Conservation (phyloP, 73 alveolate genomes). For the Paramecium sonneborni region DNA sequence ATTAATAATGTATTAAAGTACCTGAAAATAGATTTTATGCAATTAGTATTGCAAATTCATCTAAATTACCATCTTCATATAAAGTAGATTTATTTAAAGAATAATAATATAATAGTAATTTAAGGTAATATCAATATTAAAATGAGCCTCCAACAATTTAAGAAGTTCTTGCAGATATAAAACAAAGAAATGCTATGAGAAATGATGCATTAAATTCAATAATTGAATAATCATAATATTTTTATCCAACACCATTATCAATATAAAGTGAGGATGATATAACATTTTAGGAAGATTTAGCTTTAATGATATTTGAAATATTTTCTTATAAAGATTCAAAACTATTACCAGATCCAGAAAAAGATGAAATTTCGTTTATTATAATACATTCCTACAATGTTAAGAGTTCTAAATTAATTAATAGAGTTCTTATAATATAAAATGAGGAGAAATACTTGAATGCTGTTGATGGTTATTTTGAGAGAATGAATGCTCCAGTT, state of each 20-base stretch:
- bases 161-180: slow-evolving; percentile 5
- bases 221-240: not conserved
- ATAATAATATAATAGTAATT: not conserved
- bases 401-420: not conserved
- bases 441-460: not conserved
- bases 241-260: not conserved
- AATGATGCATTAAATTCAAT: not conserved
- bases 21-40: slow-evolving; percentile 56
- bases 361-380: slow-evolving; percentile 26
- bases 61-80: slow-evolving; percentile 10
- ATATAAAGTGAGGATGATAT: not conserved
- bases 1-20: slow-evolving; percentile 18
- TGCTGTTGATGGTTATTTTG: not conserved
- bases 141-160: slow-evolving; percentile 26
- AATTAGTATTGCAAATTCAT: not conserved
- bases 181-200: not conserved
- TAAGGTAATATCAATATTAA: not conserved
- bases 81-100: not conserved
- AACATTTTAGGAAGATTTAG: not conserved
- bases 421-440: not conserved
- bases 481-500: not conserved
- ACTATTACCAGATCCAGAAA: slow-evolving; percentile 3
- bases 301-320: not conserved
- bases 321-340: not conserved
- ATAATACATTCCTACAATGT: not conserved